These are phyloP conservation scores for Cercospora zeae-maydis DNA, from an alignment of 2,329 filamentous ascomycete species.

Conservation along the genomic window DNA sequence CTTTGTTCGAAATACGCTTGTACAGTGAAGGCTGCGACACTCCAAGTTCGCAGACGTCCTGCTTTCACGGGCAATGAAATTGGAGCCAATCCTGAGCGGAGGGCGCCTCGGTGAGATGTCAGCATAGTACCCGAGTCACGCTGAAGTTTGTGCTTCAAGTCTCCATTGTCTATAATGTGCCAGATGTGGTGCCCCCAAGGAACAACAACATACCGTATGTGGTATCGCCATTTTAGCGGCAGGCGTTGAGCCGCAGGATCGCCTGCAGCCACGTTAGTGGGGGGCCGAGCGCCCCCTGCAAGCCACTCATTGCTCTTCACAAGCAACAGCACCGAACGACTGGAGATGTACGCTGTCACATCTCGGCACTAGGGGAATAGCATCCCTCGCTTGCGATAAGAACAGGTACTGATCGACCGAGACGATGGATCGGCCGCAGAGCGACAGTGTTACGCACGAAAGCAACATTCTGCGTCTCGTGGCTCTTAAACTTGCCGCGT, in stretches of 20 bases:
- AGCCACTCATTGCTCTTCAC: neutral
- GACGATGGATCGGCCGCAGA: neutral
- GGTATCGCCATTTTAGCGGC: neutral
- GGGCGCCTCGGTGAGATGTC: neutral
- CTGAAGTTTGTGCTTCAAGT: neutral
- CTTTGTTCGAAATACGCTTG: neutral
- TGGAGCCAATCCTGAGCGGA: neutral
- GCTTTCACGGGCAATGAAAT: neutral
- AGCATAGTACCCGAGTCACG: neutral
- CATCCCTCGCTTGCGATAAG: slow-evolving; percentile 2
- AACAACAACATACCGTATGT: neutral
- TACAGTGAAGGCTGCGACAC: slow-evolving; percentile 13
- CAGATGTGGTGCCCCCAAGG: neutral
- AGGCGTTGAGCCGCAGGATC: neutral
- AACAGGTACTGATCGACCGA: neutral
- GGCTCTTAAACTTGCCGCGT: neutral
- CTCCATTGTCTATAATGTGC: neutral
- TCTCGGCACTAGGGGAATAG: neutral
- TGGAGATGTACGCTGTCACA: neutral
- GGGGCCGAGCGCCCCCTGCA: neutral
- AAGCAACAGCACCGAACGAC: neutral
- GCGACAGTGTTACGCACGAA: neutral
- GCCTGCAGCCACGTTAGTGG: neutral
- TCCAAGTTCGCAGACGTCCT: neutral
- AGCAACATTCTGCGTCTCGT: neutral